Conservation (phyloP, 169 alveolate genomes). For the Plasmodium falciparum region DNA sequence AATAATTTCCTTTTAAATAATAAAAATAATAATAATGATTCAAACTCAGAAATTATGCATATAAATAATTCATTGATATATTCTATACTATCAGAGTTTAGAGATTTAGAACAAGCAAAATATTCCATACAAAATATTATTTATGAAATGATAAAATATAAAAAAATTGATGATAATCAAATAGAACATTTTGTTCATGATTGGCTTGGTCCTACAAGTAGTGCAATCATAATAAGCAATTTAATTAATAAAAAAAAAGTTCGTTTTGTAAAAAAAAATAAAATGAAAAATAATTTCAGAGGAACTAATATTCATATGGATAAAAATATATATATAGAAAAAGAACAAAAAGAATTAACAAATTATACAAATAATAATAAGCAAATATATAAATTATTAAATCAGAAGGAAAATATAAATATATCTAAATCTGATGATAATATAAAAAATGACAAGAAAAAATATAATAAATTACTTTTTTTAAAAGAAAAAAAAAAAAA, state of each 20-base stretch:
- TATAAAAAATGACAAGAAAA: neutral
- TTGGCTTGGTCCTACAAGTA: constrained; percentile 69
- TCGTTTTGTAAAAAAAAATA: constrained; percentile 41
- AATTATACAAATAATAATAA: neutral
- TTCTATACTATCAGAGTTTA: constrained; percentile 26
- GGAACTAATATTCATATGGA: too few species aligned
- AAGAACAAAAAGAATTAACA: neutral
- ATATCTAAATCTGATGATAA: neutral
- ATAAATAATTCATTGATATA: constrained; percentile 34
- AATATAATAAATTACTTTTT: neutral
- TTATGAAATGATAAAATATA: constrained; percentile 57
- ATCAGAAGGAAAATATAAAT: neutral
- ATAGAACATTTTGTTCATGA: constrained; percentile 48
- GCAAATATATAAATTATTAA: too few species aligned
- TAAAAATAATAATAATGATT: constrained; percentile 7
- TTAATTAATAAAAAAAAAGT: constrained; percentile 66
- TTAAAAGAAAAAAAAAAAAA: constrained; percentile 27
- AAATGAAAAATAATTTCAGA: neutral
- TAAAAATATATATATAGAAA: too few species aligned
- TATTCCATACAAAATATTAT: constrained; percentile 62
- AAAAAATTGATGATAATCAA: constrained; percentile 22
- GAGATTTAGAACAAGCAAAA: constrained; percentile 63
- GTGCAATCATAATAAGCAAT: constrained; percentile 52
- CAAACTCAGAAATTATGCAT: constrained; percentile 1
- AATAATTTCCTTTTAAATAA: constrained; percentile 25